Base-by-base conservation (phyloP, 2,329 filamentous ascomycete genomes). In the Colletotrichum sp. region DNA sequence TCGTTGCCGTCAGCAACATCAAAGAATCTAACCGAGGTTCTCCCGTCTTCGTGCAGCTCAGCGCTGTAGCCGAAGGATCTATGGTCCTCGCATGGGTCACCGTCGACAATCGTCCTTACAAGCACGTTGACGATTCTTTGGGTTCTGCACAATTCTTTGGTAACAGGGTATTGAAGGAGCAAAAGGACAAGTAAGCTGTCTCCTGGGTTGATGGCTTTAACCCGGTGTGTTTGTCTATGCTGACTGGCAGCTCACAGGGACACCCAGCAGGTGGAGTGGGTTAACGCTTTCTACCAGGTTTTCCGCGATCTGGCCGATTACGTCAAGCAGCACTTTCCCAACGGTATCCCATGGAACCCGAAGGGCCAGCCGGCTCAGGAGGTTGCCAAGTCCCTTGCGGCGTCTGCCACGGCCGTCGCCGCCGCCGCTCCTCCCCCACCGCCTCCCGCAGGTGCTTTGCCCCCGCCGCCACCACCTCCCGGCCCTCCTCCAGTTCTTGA, bases 141-240 rank as follows among this genome's bases (percentile, higher is more conserved):
- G 93, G 93, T 34, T 94, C 95, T 67, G 95, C 96, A 55, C 94
- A 99, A 84, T 98, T 98, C 87, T 98, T 95, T 81, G 97, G 97
- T 39, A 99, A 99, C 88, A 93, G 96, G 80, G 95, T 99, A 49
- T 88, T 99, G 80, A 98, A 96, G 86, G 94, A 98, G 80, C 93
- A 94, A 85, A 98, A 98, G 86, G 96, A 92, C 69, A 92, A 90
- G 88, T 88, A 80, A 44, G 84, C 71, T 34, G 12, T 24, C 74
- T 36, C 6, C 21, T 10, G 10, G n/a, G 44, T 52, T 52, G n/a
- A 21, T 21, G n/a, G 10, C 44, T 52, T 52, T 12, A 15, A 52
- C 26, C 6, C 21, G 18, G 24, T 71, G 15, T 5, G 7, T 4
- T 52, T 64, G 18, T 60, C 60, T 21, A 6, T 44, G 80, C 52